Conservation (phyloP, 2,329 filamentous ascomycete genomes). For the Epichloe hybrida region DNA sequence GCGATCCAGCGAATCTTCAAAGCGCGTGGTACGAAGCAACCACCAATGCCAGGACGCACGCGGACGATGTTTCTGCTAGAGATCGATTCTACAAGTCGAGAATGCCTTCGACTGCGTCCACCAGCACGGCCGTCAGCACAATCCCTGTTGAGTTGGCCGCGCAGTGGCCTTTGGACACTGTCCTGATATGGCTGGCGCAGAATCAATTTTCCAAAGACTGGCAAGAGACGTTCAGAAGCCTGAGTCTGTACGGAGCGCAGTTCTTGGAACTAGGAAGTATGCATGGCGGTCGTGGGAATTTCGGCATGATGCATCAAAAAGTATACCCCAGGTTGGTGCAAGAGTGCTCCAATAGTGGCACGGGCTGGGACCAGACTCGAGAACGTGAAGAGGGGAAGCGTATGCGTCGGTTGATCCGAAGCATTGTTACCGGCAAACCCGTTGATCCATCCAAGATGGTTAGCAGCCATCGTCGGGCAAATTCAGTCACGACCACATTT, state of each 20-base stretch:
- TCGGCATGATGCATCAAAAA: constrained; percentile 82
- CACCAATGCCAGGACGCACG: constrained; percentile 26
- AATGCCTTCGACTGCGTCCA: constrained; percentile 19
- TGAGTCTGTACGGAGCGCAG: constrained; percentile 68
- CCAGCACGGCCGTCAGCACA: constrained; percentile 18
- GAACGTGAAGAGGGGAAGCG: constrained; percentile 83
- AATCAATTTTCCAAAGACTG: constrained; percentile 90
- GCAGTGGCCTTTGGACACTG: constrained; percentile 80
- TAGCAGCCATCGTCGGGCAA: constrained; percentile 37
- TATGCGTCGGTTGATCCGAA: constrained; percentile 72
- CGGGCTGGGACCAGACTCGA: constrained; percentile 63
- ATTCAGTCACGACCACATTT: constrained; percentile 34
- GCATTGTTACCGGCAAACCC: constrained; percentile 60
- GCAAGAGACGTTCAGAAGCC: constrained; percentile 79
- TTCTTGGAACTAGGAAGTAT: constrained; percentile 82
- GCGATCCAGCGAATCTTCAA: constrained; percentile 32
- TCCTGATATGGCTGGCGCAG: constrained; percentile 73
- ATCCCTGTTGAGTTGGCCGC: constrained; percentile 58
- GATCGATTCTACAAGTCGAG: constrained; percentile 27
- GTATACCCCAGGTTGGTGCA: constrained; percentile 78
- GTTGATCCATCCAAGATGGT: constrained; percentile 40
- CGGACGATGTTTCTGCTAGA: constrained; percentile 31
- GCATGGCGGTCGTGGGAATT: constrained; percentile 67
- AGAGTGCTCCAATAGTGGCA: constrained; percentile 63
- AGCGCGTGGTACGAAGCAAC: constrained; percentile 18